A percentile compares a stretch with the other conserved stretches of the same genome.
These are phyloP conservation scores for Botrytis pseudocinerea DNA, from an alignment of 2,329 filamentous ascomycete species.

Conservation along the genomic window DNA sequence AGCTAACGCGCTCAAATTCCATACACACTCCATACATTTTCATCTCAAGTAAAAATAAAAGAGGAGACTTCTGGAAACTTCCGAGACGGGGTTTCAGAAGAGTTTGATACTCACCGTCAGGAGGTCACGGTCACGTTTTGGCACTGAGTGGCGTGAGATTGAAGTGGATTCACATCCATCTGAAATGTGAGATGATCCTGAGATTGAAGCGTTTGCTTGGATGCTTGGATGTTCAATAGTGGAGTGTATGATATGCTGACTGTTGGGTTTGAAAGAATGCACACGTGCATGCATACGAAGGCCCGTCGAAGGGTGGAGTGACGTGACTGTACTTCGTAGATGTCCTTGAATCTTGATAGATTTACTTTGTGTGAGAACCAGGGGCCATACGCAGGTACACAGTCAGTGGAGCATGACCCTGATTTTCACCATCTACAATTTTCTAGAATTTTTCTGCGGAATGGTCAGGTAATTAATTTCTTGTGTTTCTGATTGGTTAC, in stretches of 20 bases:
- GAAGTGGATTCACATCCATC: not conserved
- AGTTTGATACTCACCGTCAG: slow-evolving; percentile 12
- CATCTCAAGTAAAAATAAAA: slow-evolving; percentile 2
- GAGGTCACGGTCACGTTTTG: slow-evolving; percentile 12
- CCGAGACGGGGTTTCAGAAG: slow-evolving; percentile 9
- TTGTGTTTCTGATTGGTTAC: not conserved
- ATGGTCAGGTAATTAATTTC: not conserved
- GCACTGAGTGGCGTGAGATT: not conserved
- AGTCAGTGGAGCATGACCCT: slow-evolving; percentile 12
- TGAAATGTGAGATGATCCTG: not conserved
- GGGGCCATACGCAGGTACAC: slow-evolving; percentile 17
- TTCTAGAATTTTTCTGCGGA: slow-evolving; percentile 9
- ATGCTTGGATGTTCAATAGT: not conserved
- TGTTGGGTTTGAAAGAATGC: not conserved
- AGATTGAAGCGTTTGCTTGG: not conserved
- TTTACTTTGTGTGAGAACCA: not conserved
- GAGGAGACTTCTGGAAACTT: not conserved
- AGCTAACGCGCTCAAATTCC: not conserved
- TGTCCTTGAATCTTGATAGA: not conserved
- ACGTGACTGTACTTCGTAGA: not conserved
- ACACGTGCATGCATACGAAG: not conserved
- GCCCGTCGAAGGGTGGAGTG: slow-evolving; percentile 10
- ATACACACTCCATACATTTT: not conserved
- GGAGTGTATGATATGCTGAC: not conserved
- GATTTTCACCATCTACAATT: slow-evolving; percentile 3